These are phyloP conservation scores for Kodamaea lidongshanica DNA, from an alignment of 805 yeast species.

Conservation along the genomic window DNA sequence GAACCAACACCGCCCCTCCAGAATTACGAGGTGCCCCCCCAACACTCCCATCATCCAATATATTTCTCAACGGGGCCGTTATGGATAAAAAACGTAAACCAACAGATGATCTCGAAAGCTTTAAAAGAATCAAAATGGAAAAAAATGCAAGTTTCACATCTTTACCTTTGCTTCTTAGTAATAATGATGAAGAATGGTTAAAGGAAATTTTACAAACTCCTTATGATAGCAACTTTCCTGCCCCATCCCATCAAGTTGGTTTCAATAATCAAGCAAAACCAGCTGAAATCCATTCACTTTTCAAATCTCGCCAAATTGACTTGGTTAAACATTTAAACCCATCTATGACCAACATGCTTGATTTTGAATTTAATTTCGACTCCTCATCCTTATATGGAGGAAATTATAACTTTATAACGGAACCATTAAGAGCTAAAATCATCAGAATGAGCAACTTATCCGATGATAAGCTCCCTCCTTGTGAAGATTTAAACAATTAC, in stretches of 20 bases:
- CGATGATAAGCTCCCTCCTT: slow-evolving; percentile 62
- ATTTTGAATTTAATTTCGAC: slow-evolving; percentile 10
- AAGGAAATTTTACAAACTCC: slow-evolving; percentile 66
- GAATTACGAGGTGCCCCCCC: slow-evolving; percentile 3
- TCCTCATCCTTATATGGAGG: slow-evolving; percentile 5
- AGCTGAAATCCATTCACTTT: slow-evolving; percentile 52
- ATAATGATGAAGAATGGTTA: slow-evolving; percentile 52
- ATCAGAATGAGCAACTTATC: slow-evolving; percentile 47
- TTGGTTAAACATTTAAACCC: slow-evolving; percentile 42
- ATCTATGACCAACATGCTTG: slow-evolving; percentile 7
- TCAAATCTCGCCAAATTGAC: slow-evolving; percentile 62
- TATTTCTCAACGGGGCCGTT: slow-evolving; percentile 2
- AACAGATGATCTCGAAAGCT: slow-evolving; percentile 1
- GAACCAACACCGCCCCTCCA: slow-evolving; percentile 10
- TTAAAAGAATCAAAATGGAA: slow-evolving; percentile 6
- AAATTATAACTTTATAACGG: slow-evolving; percentile 10
- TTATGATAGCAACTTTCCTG: slow-evolving; percentile 51
- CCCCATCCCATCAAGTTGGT: slow-evolving; percentile 53
- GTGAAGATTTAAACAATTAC: slow-evolving; percentile 72
- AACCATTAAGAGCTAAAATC: slow-evolving; percentile 49
- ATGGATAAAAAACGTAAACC: slow-evolving; percentile 4
- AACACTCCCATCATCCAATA: slow-evolving; percentile 5
- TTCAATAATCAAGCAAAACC: slow-evolving; percentile 24
- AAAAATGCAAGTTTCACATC: slow-evolving; percentile 7
- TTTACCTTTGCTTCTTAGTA: slow-evolving; percentile 5